These are phyloP conservation scores for Malus hybrid DNA, from an alignment of 331 rosid genomes.

Conservation along the genomic window DNA sequence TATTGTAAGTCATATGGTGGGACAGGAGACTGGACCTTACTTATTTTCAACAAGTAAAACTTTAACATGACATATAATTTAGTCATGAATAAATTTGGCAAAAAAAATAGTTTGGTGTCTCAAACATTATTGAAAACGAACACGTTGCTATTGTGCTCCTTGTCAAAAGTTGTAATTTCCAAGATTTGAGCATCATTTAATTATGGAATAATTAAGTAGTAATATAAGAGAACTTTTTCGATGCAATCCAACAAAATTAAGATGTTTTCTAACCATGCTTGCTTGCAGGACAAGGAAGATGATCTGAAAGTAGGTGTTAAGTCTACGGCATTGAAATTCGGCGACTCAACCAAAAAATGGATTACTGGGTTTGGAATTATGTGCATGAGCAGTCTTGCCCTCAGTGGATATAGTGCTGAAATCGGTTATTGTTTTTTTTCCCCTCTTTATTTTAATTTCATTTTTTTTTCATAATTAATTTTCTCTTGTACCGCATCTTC, in stretches of 20 bases:
- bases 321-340: constrained; percentile 90
- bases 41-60: too few relatives aligned
- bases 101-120: too few relatives aligned
- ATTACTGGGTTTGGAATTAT: constrained; percentile 68
- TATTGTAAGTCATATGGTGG: too few relatives aligned
- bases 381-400: constrained; percentile 64
- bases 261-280: constrained; percentile 6
- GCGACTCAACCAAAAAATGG: constrained; percentile 78
- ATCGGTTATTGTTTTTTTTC: constrained; percentile 34
- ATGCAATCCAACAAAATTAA: not conserved
- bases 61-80: too few relatives aligned
- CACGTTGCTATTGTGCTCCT: not conserved
- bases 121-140: not conserved
- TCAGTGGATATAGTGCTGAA: constrained; percentile 73
- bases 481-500: not conserved
- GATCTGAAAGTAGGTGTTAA: constrained; percentile 89
- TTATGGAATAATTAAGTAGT: not conserved
- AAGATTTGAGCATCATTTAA: not conserved
- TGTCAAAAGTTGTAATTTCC: not conserved
- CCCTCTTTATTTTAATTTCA: not conserved
- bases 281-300: constrained; percentile 74
- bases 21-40: too few relatives aligned
- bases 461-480: not conserved
- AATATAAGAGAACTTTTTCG: not conserved
- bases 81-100: too few relatives aligned